These are phyloP conservation scores for Verticillium albo-atrum DNA, from an alignment of 2,329 filamentous ascomycete species.

Conservation along the genomic window DNA sequence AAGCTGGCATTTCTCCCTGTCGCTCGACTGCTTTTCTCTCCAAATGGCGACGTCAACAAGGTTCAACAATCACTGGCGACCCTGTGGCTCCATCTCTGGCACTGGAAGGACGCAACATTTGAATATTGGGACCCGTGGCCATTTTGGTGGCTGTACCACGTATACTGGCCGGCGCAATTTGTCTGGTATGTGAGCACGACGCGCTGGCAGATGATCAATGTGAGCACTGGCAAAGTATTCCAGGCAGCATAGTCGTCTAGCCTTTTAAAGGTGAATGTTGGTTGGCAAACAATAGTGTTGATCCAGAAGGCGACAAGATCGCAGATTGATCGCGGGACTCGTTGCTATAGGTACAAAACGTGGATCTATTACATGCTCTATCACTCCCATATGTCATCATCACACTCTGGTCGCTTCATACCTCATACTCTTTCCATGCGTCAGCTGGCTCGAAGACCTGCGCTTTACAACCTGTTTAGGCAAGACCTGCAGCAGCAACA, in stretches of 20 bases:
- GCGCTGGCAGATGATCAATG: constrained; percentile 61
- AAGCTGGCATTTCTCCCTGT: constrained; percentile 44
- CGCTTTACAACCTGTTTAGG: too few relatives aligned
- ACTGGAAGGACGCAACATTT: constrained; percentile 53
- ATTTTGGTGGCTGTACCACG: constrained; percentile 51
- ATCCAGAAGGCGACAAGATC: too few relatives aligned
- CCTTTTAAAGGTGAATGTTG: too few relatives aligned
- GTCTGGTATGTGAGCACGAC: constrained; percentile 35
- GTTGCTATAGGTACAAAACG: too few relatives aligned
- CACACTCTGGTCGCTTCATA: too few relatives aligned
- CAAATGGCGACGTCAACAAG: constrained; percentile 6
- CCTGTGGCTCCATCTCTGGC: constrained; percentile 26
- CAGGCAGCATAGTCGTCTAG: constrained; percentile 10
- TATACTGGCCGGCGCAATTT: constrained; percentile 53
- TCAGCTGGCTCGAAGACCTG: too few relatives aligned
- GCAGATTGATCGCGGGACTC: too few relatives aligned
- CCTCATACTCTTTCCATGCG: too few relatives aligned
- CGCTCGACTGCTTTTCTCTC: constrained; percentile 33
- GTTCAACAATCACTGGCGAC: constrained; percentile 21
- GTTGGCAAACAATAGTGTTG: too few relatives aligned
- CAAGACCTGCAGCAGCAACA: too few relatives aligned
- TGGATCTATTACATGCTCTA: too few relatives aligned
- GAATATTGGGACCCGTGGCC: constrained; percentile 52
- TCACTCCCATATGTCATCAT: too few relatives aligned
- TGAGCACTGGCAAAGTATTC: constrained; percentile 50